Percentiles rank a stretch among this genome's conserved stretches.
phyloP scores from a whole-genome alignment of 805 yeast genomes.

The Kluyveromyces wickerhamii region DNA sequence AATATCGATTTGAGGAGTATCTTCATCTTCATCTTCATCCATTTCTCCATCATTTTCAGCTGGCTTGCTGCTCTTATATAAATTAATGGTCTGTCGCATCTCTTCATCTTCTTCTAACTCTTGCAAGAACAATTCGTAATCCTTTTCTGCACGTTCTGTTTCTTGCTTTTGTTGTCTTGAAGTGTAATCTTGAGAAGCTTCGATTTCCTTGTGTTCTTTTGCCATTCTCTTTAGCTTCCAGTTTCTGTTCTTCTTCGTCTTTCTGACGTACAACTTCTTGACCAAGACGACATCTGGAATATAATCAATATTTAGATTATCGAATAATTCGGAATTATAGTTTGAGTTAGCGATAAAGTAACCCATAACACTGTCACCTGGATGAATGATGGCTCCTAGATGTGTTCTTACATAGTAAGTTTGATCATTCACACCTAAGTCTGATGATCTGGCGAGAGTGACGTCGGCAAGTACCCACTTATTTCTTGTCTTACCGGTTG shows the following conservation, averaged over 20 bases:
- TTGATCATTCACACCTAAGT: slow-evolving; percentile 78
- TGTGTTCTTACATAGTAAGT: slow-evolving; percentile 84
- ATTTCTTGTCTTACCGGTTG: slow-evolving; percentile 72
- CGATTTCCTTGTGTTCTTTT: slow-evolving; percentile 82
- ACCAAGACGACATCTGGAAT: slow-evolving; percentile 82
- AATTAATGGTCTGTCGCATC: slow-evolving; percentile 79
- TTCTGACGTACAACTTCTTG: slow-evolving; percentile 81
- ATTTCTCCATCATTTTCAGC: slow-evolving; percentile 31
- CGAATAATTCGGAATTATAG: slow-evolving; percentile 83
- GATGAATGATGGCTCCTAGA: slow-evolving; percentile 88
- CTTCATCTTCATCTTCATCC: slow-evolving; percentile 60
- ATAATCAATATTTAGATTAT: slow-evolving; percentile 49
- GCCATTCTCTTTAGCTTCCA: slow-evolving; percentile 98
- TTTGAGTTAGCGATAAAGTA: slow-evolving; percentile 80
- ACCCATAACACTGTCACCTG: slow-evolving; percentile 94
- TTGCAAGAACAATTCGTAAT: slow-evolving; percentile 91
- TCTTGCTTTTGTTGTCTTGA: slow-evolving; percentile 79
- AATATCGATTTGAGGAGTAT: slow-evolving; percentile 80
- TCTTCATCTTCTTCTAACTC: slow-evolving; percentile 96
- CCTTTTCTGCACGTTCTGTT: slow-evolving; percentile 85
- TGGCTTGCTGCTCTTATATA: slow-evolving; percentile 58
- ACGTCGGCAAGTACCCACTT: slow-evolving; percentile 81
- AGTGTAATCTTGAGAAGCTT: slow-evolving; percentile 53
- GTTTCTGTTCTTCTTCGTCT: slow-evolving; percentile 63
- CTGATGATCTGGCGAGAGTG: slow-evolving; percentile 82